Conservation (phyloP, 2,329 filamentous ascomycete species). For the Cryoendolithus antarcticus region DNA sequence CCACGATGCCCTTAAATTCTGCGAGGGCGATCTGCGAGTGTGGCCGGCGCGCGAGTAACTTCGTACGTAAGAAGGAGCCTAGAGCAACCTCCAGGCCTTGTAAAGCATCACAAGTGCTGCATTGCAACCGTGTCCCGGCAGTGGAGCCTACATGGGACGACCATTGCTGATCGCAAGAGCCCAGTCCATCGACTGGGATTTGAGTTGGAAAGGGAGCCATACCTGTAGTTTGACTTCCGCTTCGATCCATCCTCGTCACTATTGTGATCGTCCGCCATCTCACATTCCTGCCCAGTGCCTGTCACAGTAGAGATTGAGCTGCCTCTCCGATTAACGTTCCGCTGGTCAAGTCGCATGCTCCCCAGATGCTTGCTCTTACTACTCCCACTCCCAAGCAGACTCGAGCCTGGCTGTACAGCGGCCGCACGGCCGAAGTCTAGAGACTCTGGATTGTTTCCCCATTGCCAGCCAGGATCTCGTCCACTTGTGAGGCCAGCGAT, state of each 20-base stretch:
- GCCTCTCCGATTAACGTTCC: conserved; percentile 25
- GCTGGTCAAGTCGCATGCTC: conserved; percentile 11
- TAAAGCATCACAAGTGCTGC: no score
- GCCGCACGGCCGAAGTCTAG: conserved; percentile 34
- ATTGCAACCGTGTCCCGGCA: no score
- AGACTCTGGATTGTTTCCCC: conserved; percentile 43
- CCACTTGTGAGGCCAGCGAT: conserved; percentile 44
- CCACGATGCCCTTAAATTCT: no score
- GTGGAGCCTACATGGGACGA: no score
- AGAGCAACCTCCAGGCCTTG: no score
- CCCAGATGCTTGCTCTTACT: conserved; percentile 18
- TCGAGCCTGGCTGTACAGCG: conserved; percentile 36
- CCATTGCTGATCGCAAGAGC: no score
- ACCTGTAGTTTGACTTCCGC: conserved; percentile 32
- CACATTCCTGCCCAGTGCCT: conserved; percentile 11
- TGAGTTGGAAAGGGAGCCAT: conserved; percentile 9
- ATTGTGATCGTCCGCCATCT: conserved; percentile 15
- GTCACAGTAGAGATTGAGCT: conserved; percentile 28
- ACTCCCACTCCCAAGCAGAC: conserved; percentile 27
- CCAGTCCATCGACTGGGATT: no score
- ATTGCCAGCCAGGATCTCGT: conserved; percentile 51
- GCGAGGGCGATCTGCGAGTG: no score
- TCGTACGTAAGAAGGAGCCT: no score
- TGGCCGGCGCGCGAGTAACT: no score
- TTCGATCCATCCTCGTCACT: conserved; percentile 22